A percentile compares a stretch with the other conserved stretches of the same genome.
phyloP scores from a whole-genome alignment of 108 stramenopile genomes.

The Discostella stelligeroides region DNA sequence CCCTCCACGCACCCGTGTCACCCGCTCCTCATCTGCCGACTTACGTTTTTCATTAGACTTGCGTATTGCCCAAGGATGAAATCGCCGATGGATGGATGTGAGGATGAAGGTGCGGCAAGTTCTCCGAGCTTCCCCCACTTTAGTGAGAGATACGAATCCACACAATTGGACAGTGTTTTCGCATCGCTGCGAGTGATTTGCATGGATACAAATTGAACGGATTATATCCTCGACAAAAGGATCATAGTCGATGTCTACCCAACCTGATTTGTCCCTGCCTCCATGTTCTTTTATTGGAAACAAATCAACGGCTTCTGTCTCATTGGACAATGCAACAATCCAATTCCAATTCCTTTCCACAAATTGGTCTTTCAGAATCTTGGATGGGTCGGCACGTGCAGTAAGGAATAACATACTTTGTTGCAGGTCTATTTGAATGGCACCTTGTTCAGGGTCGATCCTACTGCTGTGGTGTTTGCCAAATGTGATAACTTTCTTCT shows the following conservation, averaged over 20 bases:
- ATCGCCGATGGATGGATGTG: neutral
- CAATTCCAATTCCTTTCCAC: neutral
- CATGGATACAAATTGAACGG: constrained; percentile 1
- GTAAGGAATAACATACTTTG: too few relatives aligned
- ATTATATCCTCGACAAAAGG: neutral
- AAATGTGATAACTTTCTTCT: neutral
- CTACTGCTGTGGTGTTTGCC: neutral
- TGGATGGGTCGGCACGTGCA: neutral
- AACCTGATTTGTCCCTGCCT: neutral
- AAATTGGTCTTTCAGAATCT: neutral
- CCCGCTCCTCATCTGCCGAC: neutral
- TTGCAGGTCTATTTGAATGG: too few relatives aligned
- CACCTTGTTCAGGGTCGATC: neutral
- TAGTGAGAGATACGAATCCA: neutral
- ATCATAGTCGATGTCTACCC: neutral
- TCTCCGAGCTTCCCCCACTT: constrained; percentile 1
- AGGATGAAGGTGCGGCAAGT: neutral
- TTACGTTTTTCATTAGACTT: neutral
- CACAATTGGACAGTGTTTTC: constrained; percentile 5
- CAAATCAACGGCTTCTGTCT: neutral
- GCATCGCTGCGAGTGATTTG: constrained; percentile 9
- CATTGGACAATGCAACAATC: neutral
- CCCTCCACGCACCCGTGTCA: neutral
- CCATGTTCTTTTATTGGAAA: neutral
- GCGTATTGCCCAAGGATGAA: neutral